These are phyloP conservation scores for Toxicodendron radicans DNA, from an alignment of 345 rosid genomes.

Conservation along the genomic window DNA sequence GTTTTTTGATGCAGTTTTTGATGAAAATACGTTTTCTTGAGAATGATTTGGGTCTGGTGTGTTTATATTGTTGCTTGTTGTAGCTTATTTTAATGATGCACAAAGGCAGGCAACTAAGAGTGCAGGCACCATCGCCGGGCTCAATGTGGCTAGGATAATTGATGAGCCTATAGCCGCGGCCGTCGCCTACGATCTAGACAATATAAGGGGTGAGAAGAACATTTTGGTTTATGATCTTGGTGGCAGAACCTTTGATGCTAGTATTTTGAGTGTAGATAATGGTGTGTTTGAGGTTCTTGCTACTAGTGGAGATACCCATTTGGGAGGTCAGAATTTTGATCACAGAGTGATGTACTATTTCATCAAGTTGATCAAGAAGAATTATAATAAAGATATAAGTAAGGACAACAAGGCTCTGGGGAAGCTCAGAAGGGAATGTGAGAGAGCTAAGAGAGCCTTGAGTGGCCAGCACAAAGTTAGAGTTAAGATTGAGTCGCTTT, in stretches of 20 bases:
- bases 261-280: constrained; percentile 47
- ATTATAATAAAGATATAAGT: constrained; percentile 33
- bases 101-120: constrained; percentile 43
- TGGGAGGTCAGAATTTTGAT: constrained; percentile 30
- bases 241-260: constrained; percentile 60
- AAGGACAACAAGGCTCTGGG: constrained; percentile 35
- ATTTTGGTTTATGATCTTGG: constrained; percentile 56
- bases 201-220: constrained; percentile 42
- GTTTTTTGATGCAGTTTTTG: background rate
- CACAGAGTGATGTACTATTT: constrained; percentile 35
- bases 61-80: background rate
- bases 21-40: background rate
- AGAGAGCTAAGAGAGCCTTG: constrained; percentile 33
- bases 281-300: constrained; percentile 54
- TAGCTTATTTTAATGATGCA: constrained; percentile 45
- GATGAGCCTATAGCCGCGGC: constrained; percentile 65
- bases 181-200: constrained; percentile 56
- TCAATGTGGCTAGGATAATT: constrained; percentile 52
- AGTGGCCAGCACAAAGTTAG: constrained; percentile 30
- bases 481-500: constrained; percentile 32
- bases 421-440: constrained; percentile 33
- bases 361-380: constrained; percentile 34
- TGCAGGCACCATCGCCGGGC: constrained; percentile 36
- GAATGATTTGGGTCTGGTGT: background rate
- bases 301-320: constrained; percentile 19